Evolutionary conservation across 2,329 filamentous ascomycete genomes (phyloP).

Genomic region (Arthrobotrys musiformis): DNA sequence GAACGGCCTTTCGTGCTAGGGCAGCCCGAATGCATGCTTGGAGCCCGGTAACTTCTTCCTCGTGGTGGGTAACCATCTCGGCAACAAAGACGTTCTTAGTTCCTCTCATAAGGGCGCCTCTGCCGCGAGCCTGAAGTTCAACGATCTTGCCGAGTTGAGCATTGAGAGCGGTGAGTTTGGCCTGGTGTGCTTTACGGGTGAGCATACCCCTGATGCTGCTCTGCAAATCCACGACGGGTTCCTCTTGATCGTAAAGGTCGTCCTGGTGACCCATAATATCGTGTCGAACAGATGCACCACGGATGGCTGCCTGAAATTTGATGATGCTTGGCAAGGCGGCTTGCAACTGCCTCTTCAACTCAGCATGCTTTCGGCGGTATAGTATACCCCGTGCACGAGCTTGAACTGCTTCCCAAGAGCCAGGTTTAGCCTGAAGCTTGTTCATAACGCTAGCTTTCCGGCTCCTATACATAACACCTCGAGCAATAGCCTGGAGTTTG

Average conservation of each 20-base stretch:
- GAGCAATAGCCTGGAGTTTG: conserved; percentile 73
- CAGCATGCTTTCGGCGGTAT: conserved; percentile 68
- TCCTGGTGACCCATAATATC: conserved; percentile 85
- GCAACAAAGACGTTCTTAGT: conserved; percentile 73
- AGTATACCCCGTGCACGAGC: conserved; percentile 73
- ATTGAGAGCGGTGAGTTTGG: conserved; percentile 69
- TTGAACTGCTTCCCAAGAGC: conserved; percentile 71
- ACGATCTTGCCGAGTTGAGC: conserved; percentile 45
- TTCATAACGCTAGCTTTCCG: conserved; percentile 69
- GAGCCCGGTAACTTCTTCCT: conserved; percentile 74
- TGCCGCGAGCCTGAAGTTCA: conserved; percentile 73
- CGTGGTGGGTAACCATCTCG: conserved; percentile 73
- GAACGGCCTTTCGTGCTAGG: conserved; percentile 78
- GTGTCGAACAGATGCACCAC: conserved; percentile 77
- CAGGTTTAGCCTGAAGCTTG: conserved; percentile 67
- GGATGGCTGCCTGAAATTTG: conserved; percentile 78
- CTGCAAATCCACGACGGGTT: conserved; percentile 70
- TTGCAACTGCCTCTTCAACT: conserved; percentile 68
- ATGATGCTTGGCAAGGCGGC: conserved; percentile 69
- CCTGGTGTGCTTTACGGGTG: conserved; percentile 55
- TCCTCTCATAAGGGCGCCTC: conserved; percentile 78
- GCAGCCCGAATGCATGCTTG: conserved; percentile 83
- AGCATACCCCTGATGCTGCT: conserved; percentile 65
- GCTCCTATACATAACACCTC: conserved; percentile 73
- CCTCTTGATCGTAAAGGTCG: conserved; percentile 72